phyloP scores from a whole-genome alignment of 1,284 basidiomycete genomes.

The Cryptococcus depauperatus region DNA sequence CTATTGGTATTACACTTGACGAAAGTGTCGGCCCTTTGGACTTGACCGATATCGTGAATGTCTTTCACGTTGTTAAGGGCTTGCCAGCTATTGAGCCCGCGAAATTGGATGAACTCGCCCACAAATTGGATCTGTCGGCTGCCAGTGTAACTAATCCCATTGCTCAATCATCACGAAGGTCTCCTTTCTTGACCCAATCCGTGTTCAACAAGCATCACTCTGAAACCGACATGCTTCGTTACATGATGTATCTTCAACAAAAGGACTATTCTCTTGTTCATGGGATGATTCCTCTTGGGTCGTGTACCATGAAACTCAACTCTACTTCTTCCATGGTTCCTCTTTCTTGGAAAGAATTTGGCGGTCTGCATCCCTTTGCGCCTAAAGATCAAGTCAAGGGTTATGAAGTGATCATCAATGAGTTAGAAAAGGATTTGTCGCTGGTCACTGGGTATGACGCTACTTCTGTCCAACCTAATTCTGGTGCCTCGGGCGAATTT shows the following conservation, averaged over 20 bases:
- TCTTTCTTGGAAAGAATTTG: conserved; percentile 87
- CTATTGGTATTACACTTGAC: conserved; percentile 84
- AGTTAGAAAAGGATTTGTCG: conserved; percentile 84
- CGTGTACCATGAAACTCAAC: conserved; percentile 95
- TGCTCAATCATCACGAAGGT: conserved; percentile 57
- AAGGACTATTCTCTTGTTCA: conserved; percentile 94
- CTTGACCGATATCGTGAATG: conserved; percentile 68
- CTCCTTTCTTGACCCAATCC: conserved; percentile 70
- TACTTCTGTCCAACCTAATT: conserved; percentile 94
- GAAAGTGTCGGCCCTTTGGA: conserved; percentile 75
- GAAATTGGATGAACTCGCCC: conserved; percentile 40
- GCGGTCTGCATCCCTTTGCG: conserved; percentile 83
- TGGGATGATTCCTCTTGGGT: conserved; percentile 94
- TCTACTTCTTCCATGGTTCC: conserved; percentile 95
- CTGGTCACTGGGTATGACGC: conserved; percentile 91
- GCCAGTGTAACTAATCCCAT: conserved; percentile 46
- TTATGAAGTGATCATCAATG: conserved; percentile 76
- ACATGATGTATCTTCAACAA: conserved; percentile 84
- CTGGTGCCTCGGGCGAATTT: conserved; percentile 92
- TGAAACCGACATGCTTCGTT: conserved; percentile 95
- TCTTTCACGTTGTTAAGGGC: conserved; percentile 56
- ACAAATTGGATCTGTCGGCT: conserved; percentile 28
- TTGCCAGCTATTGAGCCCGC: conserved; percentile 39
- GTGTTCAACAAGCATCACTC: conserved; percentile 95
- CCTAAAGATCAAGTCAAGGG: conserved; percentile 84